Evolutionary conservation across 768 basidiomycete genomes (phyloP).

Genomic region (Psilocybe sp.): DNA sequence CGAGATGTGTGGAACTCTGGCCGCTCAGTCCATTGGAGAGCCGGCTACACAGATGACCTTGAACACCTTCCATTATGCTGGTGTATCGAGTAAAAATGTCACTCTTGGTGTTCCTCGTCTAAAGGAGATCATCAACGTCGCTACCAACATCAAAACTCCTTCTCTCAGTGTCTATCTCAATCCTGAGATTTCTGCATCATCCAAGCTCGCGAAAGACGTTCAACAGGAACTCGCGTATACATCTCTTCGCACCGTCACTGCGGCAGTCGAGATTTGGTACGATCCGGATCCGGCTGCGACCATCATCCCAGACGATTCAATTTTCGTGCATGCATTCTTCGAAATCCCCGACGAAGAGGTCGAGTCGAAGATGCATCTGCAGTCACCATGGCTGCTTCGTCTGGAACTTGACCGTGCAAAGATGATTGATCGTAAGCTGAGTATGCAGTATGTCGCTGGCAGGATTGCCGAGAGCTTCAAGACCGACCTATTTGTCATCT

Average conservation of each 20-base stretch:
- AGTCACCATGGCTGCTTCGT: conserved; percentile 97
- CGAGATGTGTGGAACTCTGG: conserved; percentile 98
- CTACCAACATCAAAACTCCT: conserved; percentile 97
- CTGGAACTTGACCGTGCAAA: conserved; percentile 95
- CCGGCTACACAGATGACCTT: conserved; percentile 99
- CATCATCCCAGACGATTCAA: conserved; percentile 92
- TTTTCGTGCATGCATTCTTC: conserved; percentile 99
- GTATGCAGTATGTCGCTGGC: conserved; percentile 91
- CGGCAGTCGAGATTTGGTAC: conserved; percentile 96
- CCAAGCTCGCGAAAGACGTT: conserved; percentile 75
- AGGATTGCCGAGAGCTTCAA: conserved; percentile 94
- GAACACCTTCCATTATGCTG: conserved; percentile 99
- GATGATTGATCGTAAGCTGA: conserved; percentile 96
- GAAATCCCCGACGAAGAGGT: conserved; percentile 98
- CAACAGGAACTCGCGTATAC: conserved; percentile 94
- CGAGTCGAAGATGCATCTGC: conserved; percentile 83
- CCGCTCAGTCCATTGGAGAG: conserved; percentile 98
- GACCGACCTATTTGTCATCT: conserved; percentile 95
- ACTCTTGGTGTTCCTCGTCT: conserved; percentile 98
- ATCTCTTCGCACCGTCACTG: conserved; percentile 89
- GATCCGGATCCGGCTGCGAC: conserved; percentile 91
- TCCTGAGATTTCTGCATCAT: conserved; percentile 59
- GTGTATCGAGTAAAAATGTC: conserved; percentile 99
- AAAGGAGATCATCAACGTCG: conserved; percentile 99
- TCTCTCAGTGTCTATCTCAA: conserved; percentile 91